These are phyloP conservation scores for Begonia masoniana DNA, from an alignment of 306 rosid genomes.

Conservation along the genomic window DNA sequence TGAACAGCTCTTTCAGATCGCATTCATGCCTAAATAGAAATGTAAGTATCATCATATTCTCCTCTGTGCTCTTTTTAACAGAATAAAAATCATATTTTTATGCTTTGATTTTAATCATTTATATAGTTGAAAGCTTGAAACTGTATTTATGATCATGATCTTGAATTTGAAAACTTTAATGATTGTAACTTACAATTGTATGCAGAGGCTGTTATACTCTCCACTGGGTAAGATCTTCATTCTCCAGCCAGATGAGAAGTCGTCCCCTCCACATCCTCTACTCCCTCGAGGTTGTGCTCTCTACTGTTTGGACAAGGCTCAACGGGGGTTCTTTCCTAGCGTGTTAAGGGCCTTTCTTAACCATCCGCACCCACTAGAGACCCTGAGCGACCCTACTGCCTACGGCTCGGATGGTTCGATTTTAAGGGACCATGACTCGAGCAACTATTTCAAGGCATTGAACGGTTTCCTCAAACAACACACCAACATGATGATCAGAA, in stretches of 20 bases:
- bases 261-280: conserved; percentile 78
- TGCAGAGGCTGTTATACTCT: conserved; percentile 56
- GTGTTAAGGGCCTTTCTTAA: conserved; percentile 52
- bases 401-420: conserved; percentile 80
- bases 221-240: conserved; percentile 72
- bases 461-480: conserved; percentile 42
- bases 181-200: too few relatives aligned
- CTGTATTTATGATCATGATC: too few relatives aligned
- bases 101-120: too few relatives aligned
- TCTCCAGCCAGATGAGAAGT: conserved; percentile 67
- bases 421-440: conserved; percentile 76
- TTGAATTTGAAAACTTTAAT: too few relatives aligned
- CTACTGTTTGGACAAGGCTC: conserved; percentile 42
- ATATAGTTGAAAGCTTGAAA: too few relatives aligned
- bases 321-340: conserved; percentile 34
- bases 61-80: too few relatives aligned
- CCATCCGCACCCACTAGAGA: conserved; percentile 79
- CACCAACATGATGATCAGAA: conserved; percentile 19
- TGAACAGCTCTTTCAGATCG: conserved; percentile 51
- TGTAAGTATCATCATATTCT: conserved; percentile 20
- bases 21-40: conserved; percentile 69
- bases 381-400: conserved; percentile 82
- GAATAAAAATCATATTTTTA: too few relatives aligned
- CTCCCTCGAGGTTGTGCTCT: conserved; percentile 56
- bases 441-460: conserved; percentile 71